Percentiles rank a stretch among this genome's conserved stretches.
Evolutionary conservation across 208 protist species (phyloP).

Genomic region (Leishmania guyanensis): DNA sequence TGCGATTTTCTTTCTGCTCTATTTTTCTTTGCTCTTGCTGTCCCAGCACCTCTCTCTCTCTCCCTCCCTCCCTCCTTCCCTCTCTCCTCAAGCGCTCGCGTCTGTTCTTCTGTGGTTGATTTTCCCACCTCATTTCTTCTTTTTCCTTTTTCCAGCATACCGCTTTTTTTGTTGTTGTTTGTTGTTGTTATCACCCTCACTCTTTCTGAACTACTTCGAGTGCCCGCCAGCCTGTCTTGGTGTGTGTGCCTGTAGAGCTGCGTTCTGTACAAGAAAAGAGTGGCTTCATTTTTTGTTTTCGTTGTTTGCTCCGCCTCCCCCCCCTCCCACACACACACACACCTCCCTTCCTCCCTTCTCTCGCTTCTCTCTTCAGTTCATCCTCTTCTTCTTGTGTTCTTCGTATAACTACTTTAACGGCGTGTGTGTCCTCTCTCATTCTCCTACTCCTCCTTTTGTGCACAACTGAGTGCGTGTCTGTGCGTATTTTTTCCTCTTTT

Average conservation of each 20-base stretch:
- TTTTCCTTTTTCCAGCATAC: not conserved
- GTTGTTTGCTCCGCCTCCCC: too few species aligned
- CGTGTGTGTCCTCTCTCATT: not conserved
- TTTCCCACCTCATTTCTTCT: not conserved
- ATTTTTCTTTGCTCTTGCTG: not conserved
- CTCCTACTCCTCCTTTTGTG: not conserved
- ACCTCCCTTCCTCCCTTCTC: not conserved
- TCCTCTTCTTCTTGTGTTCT: not conserved
- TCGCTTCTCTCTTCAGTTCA: not conserved
- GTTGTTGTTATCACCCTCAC: not conserved
- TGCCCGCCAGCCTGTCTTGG: not conserved
- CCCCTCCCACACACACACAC: too few species aligned
- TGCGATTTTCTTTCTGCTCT: not conserved
- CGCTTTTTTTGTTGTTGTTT: not conserved
- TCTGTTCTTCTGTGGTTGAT: not conserved
- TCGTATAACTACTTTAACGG: not conserved
- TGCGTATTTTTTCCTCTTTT: not conserved
- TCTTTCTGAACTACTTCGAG: not conserved
- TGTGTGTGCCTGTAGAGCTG: not conserved
- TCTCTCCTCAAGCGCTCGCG: not conserved
- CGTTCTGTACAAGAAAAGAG: not conserved
- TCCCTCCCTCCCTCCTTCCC: not conserved
- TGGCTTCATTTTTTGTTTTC: slow-evolving; percentile 8
- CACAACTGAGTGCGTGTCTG: not conserved
- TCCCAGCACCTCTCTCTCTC: not conserved